Evolutionary conservation across 306 rosid species (phyloP).

Genomic region (Acacia crassicarpa): DNA sequence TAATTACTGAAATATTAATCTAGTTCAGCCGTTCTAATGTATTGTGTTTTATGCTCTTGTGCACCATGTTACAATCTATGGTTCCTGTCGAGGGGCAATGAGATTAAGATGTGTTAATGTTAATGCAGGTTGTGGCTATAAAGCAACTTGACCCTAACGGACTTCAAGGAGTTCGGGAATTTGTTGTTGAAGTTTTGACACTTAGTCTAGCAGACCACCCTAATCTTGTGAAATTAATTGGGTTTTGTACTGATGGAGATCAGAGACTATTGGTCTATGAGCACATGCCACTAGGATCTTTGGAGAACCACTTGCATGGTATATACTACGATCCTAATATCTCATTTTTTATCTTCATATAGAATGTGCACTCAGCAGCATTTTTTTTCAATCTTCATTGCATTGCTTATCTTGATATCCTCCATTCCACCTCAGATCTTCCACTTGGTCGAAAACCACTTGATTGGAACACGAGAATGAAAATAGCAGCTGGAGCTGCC

Average conservation of each 20-base stretch:
- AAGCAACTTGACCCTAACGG: constrained; percentile 79
- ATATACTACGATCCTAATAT: constrained; percentile 18
- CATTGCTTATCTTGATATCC: constrained; percentile 1
- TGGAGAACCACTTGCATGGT: constrained; percentile 89
- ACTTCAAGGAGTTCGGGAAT: constrained; percentile 76
- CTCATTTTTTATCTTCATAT: constrained; percentile 6
- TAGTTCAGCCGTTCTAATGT: constrained; percentile 21
- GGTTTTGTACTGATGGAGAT: constrained; percentile 84
- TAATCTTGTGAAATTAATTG: constrained; percentile 79
- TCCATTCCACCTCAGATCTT: constrained; percentile 48
- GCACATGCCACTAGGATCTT: constrained; percentile 80
- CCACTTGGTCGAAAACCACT: constrained; percentile 43
- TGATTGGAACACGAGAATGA: constrained; percentile 89
- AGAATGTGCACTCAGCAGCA: not conserved
- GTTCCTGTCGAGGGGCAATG: not conserved
- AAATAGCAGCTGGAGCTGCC: constrained; percentile 81
- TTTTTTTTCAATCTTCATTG: not conserved
- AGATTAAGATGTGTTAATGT: constrained; percentile 28
- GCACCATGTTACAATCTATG: not conserved
- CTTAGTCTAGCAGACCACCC: constrained; percentile 68
- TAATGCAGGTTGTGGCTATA: constrained; percentile 75
- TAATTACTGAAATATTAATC: not conserved
- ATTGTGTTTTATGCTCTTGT: not conserved
- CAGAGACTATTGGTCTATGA: constrained; percentile 88
- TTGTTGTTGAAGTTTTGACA: constrained; percentile 75